Evolutionary conservation across 208 protist genomes (phyloP), one percentile per base, ranked within the genome.

Genomic region (Leishmania martiniquensis): DNA sequence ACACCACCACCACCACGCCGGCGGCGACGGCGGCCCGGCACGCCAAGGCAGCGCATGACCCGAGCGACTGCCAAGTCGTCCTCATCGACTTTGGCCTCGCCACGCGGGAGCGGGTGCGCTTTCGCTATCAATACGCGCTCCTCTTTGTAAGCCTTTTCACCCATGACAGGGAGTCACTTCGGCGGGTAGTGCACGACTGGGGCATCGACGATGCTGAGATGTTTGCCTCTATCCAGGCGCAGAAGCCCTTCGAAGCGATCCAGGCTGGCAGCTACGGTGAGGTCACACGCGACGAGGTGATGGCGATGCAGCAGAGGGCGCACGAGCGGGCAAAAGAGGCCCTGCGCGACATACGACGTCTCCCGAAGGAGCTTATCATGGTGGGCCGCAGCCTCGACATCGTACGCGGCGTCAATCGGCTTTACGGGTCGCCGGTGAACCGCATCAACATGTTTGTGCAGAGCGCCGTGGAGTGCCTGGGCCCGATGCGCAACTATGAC

Each of bases 71-170:
- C 52, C 88, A 96, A 68, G 75, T 97, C 34, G 89, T 95, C 20
- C 72, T 97, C 25, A 69, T 97, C 34, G 93, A 97, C 82, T 95
- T 95, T 80, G 93, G 93, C 17, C 82, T 97, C 9, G 94, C 81
- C 69, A 87, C 85, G 49, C 90, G 87, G 25, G 85, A 92, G 78
- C 89, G 86, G 45, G 84, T 92, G 75, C 82, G 85, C 13, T 97
- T 97, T 79, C 90, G 91, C 42, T 76, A 95, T 75, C 85, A 95
- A 70, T 97, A 96, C 79, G 90, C 90, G 1, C 80, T 95, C 10
- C 81, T 97, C 49, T 90, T 95, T 51, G 91, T 93, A 69, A 91
- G 87, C 42, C 86, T 97, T 66, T 90, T 97, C 57, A 87, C 83
- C 55, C 81, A 78, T 44, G 91, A 97, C 82, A 86, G 88, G 52